Evolutionary conservation across 345 rosid species (phyloP).

Genomic region (Linum tenue): DNA sequence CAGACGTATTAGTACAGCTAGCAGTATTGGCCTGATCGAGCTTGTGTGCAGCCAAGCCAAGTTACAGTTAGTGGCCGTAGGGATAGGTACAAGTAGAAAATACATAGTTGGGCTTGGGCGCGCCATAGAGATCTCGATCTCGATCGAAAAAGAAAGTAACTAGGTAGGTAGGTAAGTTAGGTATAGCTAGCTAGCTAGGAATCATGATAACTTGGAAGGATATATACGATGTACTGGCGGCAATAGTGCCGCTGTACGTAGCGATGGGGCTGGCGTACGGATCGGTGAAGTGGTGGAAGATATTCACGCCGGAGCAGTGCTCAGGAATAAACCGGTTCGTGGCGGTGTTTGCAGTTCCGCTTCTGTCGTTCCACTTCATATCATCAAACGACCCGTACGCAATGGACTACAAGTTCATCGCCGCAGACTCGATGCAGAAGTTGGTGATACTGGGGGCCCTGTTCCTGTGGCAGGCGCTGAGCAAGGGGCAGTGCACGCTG

Average conservation of each 20-base stretch:
- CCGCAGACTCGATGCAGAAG: constrained; percentile 46
- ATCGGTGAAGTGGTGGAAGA: constrained; percentile 30
- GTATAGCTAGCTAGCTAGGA: no score
- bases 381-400: constrained; percentile 36
- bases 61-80: no score
- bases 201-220: constrained; percentile 25
- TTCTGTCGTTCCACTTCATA: constrained; percentile 28
- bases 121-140: background rate
- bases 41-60: no score
- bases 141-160: background rate
- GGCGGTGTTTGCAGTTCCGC: constrained; percentile 26
- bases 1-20: no score
- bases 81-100: no score
- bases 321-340: constrained; percentile 33
- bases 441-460: constrained; percentile 34
- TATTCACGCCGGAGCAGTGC: constrained; percentile 30
- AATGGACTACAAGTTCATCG: constrained; percentile 46
- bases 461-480: constrained; percentile 34
- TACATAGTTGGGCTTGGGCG: no score
- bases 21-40: no score
- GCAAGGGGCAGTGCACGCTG: constrained; percentile 20
- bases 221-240: constrained; percentile 25
- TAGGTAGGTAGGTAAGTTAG: no score
- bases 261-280: constrained; percentile 25
- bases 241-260: constrained; percentile 21